Base-by-base conservation (phyloP, 306 rosid species). In the Styphnolobium japonicum region DNA sequence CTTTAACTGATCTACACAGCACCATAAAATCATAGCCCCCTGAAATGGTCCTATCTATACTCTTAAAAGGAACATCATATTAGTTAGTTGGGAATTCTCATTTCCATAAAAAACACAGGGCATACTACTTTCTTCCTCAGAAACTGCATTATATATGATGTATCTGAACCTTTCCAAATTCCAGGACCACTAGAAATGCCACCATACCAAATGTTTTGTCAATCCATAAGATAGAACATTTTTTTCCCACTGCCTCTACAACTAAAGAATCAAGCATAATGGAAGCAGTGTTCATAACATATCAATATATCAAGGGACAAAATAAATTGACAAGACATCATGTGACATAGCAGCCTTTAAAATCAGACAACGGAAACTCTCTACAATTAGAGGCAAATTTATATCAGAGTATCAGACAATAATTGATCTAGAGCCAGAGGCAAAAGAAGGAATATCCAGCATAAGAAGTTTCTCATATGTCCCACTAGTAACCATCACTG, bases 121-220 rank as follows among this genome's bases (percentile, higher is more conserved):
- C 31, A 61, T 10, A 45, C n/a, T 58, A 55, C 63, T 61, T 67
- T 36, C 71, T 79, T 71, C 19, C 52, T 46, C 85, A 52, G 81
- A 65, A 85, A 73, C 80, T 23, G 83, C 72, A 66, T 64, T 67
- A 75, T 11, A 15, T 53, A 16, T 48, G 58, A 71, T 66, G 75
- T 40, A 72, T 69, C 69, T 79, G 81, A 73, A 77, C 62, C 72
- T 71, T 76, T 80, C 70, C 85, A 63, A 61, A 61, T 33, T 31
- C 73, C 51, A 4, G 42, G 52, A 70, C 73, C 78, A 66, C 73
- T 43, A 60, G 51, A 79, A 73, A 77, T 36, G 66, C 56, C 56
- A 78, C 68, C 78, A 75, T 80, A 49, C 39, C 78, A 29, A 19
- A 82, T 40, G 31, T 42, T 66, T 39, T 14, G 65, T 73, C 65